phyloP scores from a whole-genome alignment of 2,329 filamentous ascomycete genomes.

The Fusarium longipes region DNA sequence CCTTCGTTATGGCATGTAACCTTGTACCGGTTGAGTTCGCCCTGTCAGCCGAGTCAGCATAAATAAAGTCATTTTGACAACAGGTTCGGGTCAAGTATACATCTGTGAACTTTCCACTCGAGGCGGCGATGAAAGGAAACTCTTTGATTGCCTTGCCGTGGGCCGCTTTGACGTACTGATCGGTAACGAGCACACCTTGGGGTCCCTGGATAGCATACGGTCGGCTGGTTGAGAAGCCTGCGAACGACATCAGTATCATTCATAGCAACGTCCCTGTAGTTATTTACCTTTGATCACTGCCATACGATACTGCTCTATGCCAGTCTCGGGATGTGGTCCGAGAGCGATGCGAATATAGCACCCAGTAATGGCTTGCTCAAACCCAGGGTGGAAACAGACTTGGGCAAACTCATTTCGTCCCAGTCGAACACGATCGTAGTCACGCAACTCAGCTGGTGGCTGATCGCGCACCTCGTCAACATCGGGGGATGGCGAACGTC shows the following conservation, averaged over 20 bases:
- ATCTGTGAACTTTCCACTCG: slow-evolving; percentile 86
- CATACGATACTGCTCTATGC: slow-evolving; percentile 86
- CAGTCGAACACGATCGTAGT: slow-evolving; percentile 85
- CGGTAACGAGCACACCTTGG: slow-evolving; percentile 82
- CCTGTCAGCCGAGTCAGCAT: slow-evolving; percentile 57
- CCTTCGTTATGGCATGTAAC: slow-evolving; percentile 78
- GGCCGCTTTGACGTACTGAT: slow-evolving; percentile 83
- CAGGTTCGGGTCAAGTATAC: slow-evolving; percentile 57
- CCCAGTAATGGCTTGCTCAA: slow-evolving; percentile 82
- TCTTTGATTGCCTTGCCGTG: slow-evolving; percentile 86
- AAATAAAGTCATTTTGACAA: neutral
- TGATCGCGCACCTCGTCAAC: slow-evolving; percentile 77
- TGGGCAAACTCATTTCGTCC: slow-evolving; percentile 88
- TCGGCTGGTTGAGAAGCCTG: slow-evolving; percentile 80
- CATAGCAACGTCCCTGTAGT: neutral
- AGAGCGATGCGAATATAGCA: slow-evolving; percentile 89
- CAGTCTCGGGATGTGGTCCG: slow-evolving; percentile 78
- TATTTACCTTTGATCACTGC: slow-evolving; percentile 82
- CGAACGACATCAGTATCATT: slow-evolving; percentile 42
- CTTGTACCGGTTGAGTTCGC: slow-evolving; percentile 85
- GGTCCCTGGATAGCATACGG: slow-evolving; percentile 86
- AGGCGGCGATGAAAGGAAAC: slow-evolving; percentile 92
- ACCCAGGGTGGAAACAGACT: slow-evolving; percentile 92
- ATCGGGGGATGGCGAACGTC: slow-evolving; percentile 65
- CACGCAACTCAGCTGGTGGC: slow-evolving; percentile 77